Conservation (phyloP, 2,329 filamentous ascomycete species). For the Teratosphaeria pseudoeucalypti region DNA sequence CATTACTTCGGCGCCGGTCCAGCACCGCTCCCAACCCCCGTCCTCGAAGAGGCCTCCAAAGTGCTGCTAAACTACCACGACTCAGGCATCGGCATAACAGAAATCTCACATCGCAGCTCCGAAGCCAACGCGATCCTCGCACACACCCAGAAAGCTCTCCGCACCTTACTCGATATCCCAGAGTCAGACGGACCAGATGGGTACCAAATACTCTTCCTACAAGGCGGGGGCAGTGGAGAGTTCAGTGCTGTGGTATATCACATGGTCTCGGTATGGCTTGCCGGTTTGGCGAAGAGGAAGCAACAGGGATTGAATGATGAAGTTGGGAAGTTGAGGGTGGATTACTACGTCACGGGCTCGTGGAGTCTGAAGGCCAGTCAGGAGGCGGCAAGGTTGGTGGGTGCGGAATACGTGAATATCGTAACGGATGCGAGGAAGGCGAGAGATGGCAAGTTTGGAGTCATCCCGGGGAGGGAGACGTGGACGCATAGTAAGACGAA, state of each 20-base stretch:
- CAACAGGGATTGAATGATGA: constrained; percentile 38
- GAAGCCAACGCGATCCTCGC: constrained; percentile 71
- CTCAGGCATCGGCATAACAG: constrained; percentile 74
- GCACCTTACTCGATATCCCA: constrained; percentile 67
- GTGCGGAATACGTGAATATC: constrained; percentile 69
- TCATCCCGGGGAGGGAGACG: constrained; percentile 63
- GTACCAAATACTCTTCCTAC: constrained; percentile 84
- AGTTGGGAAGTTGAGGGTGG: constrained; percentile 60
- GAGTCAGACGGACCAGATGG: constrained; percentile 66
- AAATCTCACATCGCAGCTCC: constrained; percentile 79
- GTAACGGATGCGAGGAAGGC: constrained; percentile 53
- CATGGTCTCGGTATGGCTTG: constrained; percentile 70
- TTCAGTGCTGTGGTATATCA: constrained; percentile 81
- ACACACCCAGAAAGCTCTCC: constrained; percentile 64
- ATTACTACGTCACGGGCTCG: constrained; percentile 83
- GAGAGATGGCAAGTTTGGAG: constrained; percentile 75
- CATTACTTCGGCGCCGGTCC: constrained; percentile 87
- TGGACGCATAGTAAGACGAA: constrained; percentile 62
- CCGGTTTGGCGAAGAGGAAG: constrained; percentile 50
- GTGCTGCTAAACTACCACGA: constrained; percentile 73
- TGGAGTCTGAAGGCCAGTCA: constrained; percentile 86
- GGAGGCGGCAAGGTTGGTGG: constrained; percentile 69
- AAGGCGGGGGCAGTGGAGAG: constrained; percentile 74
- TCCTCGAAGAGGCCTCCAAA: constrained; percentile 65
- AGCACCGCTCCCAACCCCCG: constrained; percentile 69